Percentiles rank a stretch among this genome's conserved stretches.
These are phyloP conservation scores for Populus simonii DNA, from an alignment of 345 rosid genomes.

Conservation along the genomic window DNA sequence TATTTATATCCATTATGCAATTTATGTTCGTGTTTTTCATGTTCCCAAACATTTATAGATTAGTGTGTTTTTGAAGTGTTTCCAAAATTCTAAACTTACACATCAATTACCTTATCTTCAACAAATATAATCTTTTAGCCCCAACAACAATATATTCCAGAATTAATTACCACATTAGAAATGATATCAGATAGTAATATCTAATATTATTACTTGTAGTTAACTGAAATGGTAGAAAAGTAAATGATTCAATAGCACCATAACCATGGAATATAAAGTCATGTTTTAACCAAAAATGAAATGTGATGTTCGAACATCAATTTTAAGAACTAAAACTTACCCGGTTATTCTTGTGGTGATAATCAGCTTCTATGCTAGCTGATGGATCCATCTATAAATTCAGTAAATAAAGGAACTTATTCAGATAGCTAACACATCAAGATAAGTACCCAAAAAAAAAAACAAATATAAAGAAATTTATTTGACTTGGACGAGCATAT, in stretches of 20 bases:
- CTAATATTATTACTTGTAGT: background rate
- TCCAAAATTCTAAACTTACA: background rate
- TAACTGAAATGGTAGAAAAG: background rate
- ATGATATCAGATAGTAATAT: background rate
- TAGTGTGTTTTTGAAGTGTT: background rate
- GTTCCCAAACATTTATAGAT: background rate
- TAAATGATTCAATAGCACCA: background rate
- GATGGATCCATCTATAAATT: conserved; percentile 80
- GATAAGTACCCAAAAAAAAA: background rate
- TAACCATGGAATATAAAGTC: background rate
- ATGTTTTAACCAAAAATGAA: background rate
- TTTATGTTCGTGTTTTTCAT: background rate
- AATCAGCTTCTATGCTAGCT: conserved; percentile 90
- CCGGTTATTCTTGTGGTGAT: conserved; percentile 89
- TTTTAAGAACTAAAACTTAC: conserved; percentile 29
- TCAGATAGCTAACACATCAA: background rate
- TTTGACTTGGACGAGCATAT: conserved; percentile 4
- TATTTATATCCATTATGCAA: background rate
- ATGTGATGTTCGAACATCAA: background rate
- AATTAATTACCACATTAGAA: background rate
- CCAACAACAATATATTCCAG: background rate
- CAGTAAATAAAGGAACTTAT: conserved; percentile 9
- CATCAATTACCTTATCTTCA: background rate
- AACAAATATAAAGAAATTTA: background rate
- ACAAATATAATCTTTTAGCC: background rate